A percentile compares a stretch with the other conserved stretches of the same genome.
Conservation (phyloP, 176 grass and related monocot species). For the Tillandsia fasciculata region DNA sequence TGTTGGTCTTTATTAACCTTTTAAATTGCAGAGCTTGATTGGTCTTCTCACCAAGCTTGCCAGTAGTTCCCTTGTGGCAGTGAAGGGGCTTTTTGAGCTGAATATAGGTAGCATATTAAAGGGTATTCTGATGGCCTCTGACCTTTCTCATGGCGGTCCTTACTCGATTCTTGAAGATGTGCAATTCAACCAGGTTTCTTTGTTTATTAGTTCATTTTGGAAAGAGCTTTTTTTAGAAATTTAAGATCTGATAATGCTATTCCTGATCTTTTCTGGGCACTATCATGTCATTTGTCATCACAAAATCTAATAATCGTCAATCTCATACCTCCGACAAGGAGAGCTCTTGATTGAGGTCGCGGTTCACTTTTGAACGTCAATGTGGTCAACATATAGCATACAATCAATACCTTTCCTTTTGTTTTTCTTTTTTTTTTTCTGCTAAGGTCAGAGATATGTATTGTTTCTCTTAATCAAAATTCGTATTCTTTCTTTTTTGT, state of each 20-base stretch:
- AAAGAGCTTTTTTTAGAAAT: neutral
- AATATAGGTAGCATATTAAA: slow-evolving; percentile 68
- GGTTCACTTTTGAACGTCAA: too few relatives aligned
- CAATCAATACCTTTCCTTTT: too few relatives aligned
- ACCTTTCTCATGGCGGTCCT: slow-evolving; percentile 56
- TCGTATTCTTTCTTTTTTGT: too few relatives aligned
- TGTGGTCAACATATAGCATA: too few relatives aligned
- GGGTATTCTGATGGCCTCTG: slow-evolving; percentile 61
- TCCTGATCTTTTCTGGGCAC: too few relatives aligned
- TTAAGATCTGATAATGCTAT: neutral
- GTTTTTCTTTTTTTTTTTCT: too few relatives aligned
- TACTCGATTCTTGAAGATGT: slow-evolving; percentile 47
- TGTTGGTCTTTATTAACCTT: slow-evolving; percentile 20
- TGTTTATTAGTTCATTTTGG: slow-evolving; percentile 8
- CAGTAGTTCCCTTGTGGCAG: slow-evolving; percentile 61
- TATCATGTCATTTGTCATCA: too few relatives aligned
- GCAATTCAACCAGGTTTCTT: slow-evolving; percentile 67
- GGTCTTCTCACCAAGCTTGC: slow-evolving; percentile 80
- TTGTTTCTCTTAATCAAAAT: too few relatives aligned
- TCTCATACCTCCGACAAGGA: too few relatives aligned
- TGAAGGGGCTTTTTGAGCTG: slow-evolving; percentile 74
- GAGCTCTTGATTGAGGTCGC: too few relatives aligned
- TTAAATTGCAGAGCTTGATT: slow-evolving; percentile 57
- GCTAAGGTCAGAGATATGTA: too few relatives aligned
- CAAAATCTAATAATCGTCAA: too few relatives aligned